A percentile compares a stretch with the other conserved stretches of the same genome.
Conservation (phyloP, 768 basidiomycete genomes). For the Kwoniella newhampshirensis region DNA sequence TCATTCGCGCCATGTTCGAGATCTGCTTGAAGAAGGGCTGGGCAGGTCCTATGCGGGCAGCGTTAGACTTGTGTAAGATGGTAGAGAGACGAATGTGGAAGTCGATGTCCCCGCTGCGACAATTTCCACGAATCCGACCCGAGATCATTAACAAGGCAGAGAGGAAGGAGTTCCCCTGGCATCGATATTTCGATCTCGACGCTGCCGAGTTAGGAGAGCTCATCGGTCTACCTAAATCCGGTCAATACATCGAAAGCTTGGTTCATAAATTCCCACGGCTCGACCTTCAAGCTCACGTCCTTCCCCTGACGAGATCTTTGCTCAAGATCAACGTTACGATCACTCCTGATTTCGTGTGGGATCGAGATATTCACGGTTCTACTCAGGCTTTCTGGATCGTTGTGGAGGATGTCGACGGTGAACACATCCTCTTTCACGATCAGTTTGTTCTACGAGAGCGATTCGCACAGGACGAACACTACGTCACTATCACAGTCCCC, state of each 20-base stretch:
- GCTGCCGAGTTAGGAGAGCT: conserved; percentile 89
- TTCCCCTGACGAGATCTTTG: conserved; percentile 91
- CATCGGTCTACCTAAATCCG: conserved; percentile 89
- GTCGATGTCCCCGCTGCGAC: conserved; percentile 94
- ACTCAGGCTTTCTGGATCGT: conserved; percentile 90
- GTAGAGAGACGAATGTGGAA: conserved; percentile 81
- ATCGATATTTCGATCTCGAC: conserved; percentile 88
- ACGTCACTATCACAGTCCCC: conserved; percentile 87
- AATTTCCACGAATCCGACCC: conserved; percentile 68
- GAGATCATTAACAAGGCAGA: conserved; percentile 85
- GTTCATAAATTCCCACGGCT: conserved; percentile 97
- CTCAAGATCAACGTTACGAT: conserved; percentile 91
- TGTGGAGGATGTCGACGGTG: conserved; percentile 96
- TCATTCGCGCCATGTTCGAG: conserved; percentile 93
- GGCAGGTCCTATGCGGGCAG: conserved; percentile 88
- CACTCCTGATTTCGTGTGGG: conserved; percentile 97
- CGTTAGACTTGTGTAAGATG: conserved; percentile 94
- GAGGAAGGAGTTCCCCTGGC: conserved; percentile 98
- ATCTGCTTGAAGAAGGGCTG: conserved; percentile 98
- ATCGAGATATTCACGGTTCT: conserved; percentile 83
- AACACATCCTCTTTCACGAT: conserved; percentile 93
- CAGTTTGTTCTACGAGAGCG: conserved; percentile 85
- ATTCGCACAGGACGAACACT: conserved; percentile 91
- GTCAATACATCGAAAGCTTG: conserved; percentile 82
- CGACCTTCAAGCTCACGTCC: conserved; percentile 92